Base-by-base conservation (phyloP, 345 rosid species). In the Salix viminalis region DNA sequence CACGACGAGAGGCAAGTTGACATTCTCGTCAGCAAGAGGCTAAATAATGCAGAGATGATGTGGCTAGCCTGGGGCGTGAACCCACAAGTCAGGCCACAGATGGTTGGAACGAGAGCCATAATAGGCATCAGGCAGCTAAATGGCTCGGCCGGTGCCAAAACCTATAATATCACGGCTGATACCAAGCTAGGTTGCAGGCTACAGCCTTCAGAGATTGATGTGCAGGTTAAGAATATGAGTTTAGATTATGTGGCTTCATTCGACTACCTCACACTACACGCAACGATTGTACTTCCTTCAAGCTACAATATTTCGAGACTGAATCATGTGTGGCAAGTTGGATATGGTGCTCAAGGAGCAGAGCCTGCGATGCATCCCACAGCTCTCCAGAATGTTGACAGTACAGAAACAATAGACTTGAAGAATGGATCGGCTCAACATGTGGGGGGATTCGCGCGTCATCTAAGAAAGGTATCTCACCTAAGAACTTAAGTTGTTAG, bases 31-130 rank as follows among this genome's bases (percentile, higher is more conserved):
- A 89, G 88, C 58, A 69, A 66, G 0, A 76, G 37, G 67, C 46
- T 62, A 3, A 46, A 46, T 46, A 14, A 65, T 2, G 32, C 65
- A 1, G 83, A 70, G 5, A 23, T n/a, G 11, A 81, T 81, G 24
- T 90, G 93, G 93, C 69, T 90, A 6, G 93, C 88, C 6, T 90
- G 93, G 93, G 90, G 93, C 0, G 82, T 90, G 28, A 90, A 90
- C 69, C 93, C 93, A 0, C 5, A 21, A 2, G 10, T 50, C 7
- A 7, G 7, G 41, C 86, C 88, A 0, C 73, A 74, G 24, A 88
- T 90, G 93, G 83, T 86, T 5, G 91, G 93, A 11, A 90, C 93
- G 16, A 66, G 87, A 37, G 91, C 90, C 60, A 75, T 90, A 36
- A 83, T 90, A 11, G 91, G 84, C 60, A 72, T 87, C 5, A 79